These are phyloP conservation scores for Hamamelis virginiana DNA, from an alignment of 164 flowering plant genomes.

Conservation along the genomic window DNA sequence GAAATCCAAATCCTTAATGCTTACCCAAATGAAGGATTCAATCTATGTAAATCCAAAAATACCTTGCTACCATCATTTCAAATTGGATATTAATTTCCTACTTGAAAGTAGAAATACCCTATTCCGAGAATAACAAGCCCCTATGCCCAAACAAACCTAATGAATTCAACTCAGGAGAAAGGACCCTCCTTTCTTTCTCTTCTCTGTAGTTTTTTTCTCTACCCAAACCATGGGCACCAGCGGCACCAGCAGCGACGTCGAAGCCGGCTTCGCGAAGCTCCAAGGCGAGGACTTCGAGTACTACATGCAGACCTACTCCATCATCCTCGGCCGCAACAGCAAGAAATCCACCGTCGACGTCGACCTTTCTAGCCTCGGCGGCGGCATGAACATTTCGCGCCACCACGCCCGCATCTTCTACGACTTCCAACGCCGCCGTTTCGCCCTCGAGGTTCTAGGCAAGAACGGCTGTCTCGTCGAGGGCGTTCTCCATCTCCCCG, in stretches of 20 bases:
- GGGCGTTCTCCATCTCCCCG: constrained; percentile 92
- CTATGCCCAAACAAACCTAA: no score
- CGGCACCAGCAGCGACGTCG: constrained; percentile 58
- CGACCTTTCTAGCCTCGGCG: constrained; percentile 86
- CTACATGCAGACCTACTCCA: constrained; percentile 98
- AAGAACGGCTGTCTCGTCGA: constrained; percentile 94
- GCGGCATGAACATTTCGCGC: constrained; percentile 99
- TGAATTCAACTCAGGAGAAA: no score
- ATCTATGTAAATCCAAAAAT: no score
- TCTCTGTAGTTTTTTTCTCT: not conserved
- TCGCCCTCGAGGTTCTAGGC: constrained; percentile 89
- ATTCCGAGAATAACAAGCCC: no score
- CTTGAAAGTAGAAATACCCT: no score
- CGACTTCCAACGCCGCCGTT: constrained; percentile 92
- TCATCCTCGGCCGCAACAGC: constrained; percentile 82
- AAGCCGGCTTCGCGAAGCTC: constrained; percentile 96
- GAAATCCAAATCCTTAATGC: no score
- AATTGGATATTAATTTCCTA: no score
- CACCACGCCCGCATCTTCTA: constrained; percentile 99
- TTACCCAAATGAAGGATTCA: no score
- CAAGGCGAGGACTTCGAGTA: constrained; percentile 99
- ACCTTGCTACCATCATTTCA: no score
- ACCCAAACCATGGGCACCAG: constrained; percentile 22
- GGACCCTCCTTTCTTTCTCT: no score
- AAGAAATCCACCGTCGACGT: constrained; percentile 92